A percentile compares a stretch with the other conserved stretches of the same genome.
Conservation (phyloP, 139 green algal genomes). For the Ulvella scutata region DNA sequence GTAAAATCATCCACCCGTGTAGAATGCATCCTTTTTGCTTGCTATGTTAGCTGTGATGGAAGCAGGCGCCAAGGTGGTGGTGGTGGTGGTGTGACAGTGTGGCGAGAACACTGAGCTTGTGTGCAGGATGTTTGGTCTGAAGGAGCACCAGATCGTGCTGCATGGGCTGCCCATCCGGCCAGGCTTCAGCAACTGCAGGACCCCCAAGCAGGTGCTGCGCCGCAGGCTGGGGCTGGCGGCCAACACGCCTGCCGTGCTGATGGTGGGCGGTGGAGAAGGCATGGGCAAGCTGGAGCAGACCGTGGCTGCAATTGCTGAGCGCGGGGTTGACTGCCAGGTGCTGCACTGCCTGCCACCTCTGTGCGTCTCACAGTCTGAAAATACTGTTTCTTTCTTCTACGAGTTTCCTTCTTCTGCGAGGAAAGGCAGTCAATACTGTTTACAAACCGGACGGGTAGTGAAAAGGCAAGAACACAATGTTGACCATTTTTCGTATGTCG, state of each 20-base stretch:
- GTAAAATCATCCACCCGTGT: no score
- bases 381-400: no score
- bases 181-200: constrained; percentile 52
- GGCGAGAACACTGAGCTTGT: constrained; percentile 5
- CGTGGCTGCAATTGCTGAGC: constrained; percentile 40
- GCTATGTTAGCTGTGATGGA: no score
- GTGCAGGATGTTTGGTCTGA: constrained; percentile 16
- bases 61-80: constrained; percentile 23
- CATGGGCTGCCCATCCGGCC: constrained; percentile 87
- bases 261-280: constrained; percentile 86
- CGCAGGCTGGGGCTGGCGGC: constrained; percentile 35
- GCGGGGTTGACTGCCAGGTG: constrained; percentile 33
- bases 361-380: no score
- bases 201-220: constrained; percentile 24
- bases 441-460: no score
- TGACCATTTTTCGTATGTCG: no score
- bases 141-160: constrained; percentile 34
- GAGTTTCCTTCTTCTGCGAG: no score
- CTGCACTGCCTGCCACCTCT: neutral
- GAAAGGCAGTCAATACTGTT: no score
- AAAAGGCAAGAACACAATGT: no score
- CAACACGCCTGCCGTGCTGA: constrained; percentile 38
- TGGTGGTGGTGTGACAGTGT: constrained; percentile 23
- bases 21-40: no score
- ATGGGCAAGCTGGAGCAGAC: constrained; percentile 89